Evolutionary conservation across 192 early-diverging fungal genomes (phyloP).

Genomic region (Entomortierella beljakovae): DNA sequence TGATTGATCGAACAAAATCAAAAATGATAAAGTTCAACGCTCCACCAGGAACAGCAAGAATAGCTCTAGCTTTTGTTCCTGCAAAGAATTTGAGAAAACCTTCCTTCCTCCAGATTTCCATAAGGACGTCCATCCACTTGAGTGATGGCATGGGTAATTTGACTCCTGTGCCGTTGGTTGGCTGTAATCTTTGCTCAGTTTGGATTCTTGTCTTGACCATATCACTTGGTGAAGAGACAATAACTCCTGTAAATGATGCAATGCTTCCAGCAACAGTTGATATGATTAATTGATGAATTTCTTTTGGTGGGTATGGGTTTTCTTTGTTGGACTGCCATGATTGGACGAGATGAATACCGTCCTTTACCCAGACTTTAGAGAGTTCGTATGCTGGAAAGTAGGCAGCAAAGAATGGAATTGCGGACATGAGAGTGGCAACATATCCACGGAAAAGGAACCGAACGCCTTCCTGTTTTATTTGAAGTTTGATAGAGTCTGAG

Average conservation of each 20-base stretch:
- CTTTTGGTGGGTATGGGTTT: slow-evolving; percentile 39
- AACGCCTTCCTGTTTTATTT: slow-evolving; percentile 45
- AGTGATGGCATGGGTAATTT: slow-evolving; percentile 42
- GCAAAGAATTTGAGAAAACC: slow-evolving; percentile 50
- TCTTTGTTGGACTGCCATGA: neutral
- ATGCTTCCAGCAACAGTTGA: slow-evolving; percentile 45
- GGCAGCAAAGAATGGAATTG: slow-evolving; percentile 55
- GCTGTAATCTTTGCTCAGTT: slow-evolving; percentile 47
- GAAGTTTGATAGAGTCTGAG: slow-evolving; percentile 38
- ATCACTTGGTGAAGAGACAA: slow-evolving; percentile 49
- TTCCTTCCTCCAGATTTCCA: slow-evolving; percentile 53
- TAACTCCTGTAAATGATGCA: slow-evolving; percentile 36
- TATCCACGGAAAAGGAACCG: slow-evolving; percentile 57
- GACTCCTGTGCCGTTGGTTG: slow-evolving; percentile 32
- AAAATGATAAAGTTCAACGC: slow-evolving; percentile 59
- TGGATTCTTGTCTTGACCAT: slow-evolving; percentile 57
- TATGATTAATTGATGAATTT: slow-evolving; percentile 40
- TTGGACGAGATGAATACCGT: slow-evolving; percentile 36
- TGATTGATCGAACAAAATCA: slow-evolving; percentile 54
- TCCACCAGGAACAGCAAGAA: slow-evolving; percentile 53
- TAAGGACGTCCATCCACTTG: slow-evolving; percentile 50
- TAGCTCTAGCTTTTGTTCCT: slow-evolving; percentile 43
- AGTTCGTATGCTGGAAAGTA: slow-evolving; percentile 56
- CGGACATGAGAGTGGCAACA: slow-evolving; percentile 45
- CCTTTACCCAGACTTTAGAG: slow-evolving; percentile 34